Percentiles rank a stretch among this genome's conserved stretches.
phyloP scores from a whole-genome alignment of 176 grass and related monocot species.

The Eleusine indica region DNA sequence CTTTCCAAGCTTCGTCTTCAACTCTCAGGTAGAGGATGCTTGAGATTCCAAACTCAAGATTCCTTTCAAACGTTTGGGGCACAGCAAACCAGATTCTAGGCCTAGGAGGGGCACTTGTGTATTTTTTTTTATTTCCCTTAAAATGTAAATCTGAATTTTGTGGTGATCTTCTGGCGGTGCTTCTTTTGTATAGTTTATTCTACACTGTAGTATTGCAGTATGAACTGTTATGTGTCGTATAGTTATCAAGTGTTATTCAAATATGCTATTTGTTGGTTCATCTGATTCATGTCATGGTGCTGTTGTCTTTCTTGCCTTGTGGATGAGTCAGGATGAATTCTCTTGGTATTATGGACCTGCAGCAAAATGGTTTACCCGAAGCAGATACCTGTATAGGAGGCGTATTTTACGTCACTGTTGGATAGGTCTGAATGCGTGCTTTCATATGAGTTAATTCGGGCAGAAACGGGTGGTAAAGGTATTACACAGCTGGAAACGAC shows the following conservation, averaged over 20 bases:
- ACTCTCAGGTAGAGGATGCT: slow-evolving; percentile 57
- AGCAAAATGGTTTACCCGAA: too few relatives aligned
- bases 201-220: slow-evolving; percentile 9
- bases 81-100: slow-evolving; percentile 12
- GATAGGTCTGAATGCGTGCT: too few relatives aligned
- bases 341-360: neutral
- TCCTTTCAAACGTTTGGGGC: neutral
- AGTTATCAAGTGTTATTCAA: slow-evolving; percentile 16
- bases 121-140: slow-evolving; percentile 39
- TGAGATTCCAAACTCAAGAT: slow-evolving; percentile 27
- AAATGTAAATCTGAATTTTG: slow-evolving; percentile 18
- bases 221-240: neutral
- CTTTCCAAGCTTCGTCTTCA: slow-evolving; percentile 66
- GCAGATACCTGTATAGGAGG: too few relatives aligned
- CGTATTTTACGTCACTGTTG: too few relatives aligned
- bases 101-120: slow-evolving; percentile 20
- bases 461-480: too few relatives aligned
- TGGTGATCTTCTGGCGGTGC: slow-evolving; percentile 1
- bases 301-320: neutral
- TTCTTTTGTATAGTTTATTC: slow-evolving; percentile 43
- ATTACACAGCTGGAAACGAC: too few relatives aligned
- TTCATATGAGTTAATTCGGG: too few relatives aligned
- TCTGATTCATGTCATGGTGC: neutral
- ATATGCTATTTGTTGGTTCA: neutral
- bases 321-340: neutral